phyloP scores from a whole-genome alignment of 208 protist species.

The Crithidia expoeki region DNA sequence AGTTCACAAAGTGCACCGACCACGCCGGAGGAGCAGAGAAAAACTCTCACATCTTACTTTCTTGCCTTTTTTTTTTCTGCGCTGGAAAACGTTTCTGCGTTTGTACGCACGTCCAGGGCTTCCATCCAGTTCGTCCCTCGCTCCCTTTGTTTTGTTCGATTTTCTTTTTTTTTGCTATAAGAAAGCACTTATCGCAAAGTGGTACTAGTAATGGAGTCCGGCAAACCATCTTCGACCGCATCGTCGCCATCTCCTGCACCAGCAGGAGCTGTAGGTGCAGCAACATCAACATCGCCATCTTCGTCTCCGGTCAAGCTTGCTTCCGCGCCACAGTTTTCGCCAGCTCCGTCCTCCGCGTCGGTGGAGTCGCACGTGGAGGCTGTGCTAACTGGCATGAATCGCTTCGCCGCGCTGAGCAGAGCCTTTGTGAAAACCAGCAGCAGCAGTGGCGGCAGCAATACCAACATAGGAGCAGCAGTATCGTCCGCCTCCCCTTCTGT shows the following conservation, averaged over 20 bases:
- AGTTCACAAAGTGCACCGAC: no score
- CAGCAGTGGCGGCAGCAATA: background rate
- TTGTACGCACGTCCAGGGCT: no score
- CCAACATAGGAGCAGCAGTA: no score
- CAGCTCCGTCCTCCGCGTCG: background rate
- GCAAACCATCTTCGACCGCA: no score
- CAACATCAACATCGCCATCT: background rate
- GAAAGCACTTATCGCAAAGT: background rate
- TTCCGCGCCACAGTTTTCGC: background rate
- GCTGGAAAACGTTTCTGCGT: background rate
- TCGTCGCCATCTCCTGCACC: background rate
- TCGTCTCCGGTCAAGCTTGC: background rate
- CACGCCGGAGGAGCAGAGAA: background rate
- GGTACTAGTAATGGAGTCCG: background rate
- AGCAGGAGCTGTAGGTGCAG: background rate
- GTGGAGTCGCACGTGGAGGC: slow-evolving; percentile 9
- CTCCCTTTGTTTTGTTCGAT: no score
- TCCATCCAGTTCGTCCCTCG: no score
- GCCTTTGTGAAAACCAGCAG: slow-evolving; percentile 14
- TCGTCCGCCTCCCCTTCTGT: background rate
- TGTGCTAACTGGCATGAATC: slow-evolving; percentile 15
- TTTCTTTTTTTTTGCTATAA: background rate
- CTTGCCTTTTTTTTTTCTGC: background rate
- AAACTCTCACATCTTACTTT: background rate
- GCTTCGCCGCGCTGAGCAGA: slow-evolving; percentile 28